Conservation (phyloP, 345 rosid species). For the Salix udensis region DNA sequence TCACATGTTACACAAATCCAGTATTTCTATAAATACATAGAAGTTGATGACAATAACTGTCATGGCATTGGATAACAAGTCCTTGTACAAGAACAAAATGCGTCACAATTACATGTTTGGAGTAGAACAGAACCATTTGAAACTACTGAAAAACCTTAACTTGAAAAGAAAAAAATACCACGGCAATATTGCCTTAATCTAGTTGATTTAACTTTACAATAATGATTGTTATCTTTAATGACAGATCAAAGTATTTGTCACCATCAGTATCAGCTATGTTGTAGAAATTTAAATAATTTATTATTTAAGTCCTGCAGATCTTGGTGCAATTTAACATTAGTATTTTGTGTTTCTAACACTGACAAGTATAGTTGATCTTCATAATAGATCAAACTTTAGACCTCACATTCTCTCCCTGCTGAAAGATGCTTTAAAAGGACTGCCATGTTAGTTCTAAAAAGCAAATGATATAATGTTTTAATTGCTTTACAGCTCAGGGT, state of each 20-base stretch:
- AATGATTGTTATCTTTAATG: neutral
- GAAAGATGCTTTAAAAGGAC: neutral
- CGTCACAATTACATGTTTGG: neutral
- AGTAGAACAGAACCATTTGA: neutral
- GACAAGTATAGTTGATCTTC: neutral
- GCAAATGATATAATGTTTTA: neutral
- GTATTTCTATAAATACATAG: neutral
- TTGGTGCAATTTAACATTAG: neutral
- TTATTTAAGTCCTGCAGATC: neutral
- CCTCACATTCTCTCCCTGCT: neutral
- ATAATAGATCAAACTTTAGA: neutral
- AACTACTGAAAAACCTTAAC: neutral
- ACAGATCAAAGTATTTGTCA: neutral
- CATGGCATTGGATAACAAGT: neutral
- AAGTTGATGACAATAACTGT: neutral
- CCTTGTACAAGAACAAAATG: neutral
- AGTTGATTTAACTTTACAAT: too few relatives aligned
- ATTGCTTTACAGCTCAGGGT: neutral
- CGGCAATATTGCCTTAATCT: neutral
- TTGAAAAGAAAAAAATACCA: neutral
- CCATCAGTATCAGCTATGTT: neutral
- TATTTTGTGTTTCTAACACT: neutral
- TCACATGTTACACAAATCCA: slow-evolving; percentile 1
- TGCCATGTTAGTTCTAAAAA: neutral
- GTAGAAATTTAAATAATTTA: neutral